Percentiles rank a stretch among this genome's conserved stretches.
phyloP scores from a whole-genome alignment of 768 basidiomycete genomes.

The Lactarius trivialis region DNA sequence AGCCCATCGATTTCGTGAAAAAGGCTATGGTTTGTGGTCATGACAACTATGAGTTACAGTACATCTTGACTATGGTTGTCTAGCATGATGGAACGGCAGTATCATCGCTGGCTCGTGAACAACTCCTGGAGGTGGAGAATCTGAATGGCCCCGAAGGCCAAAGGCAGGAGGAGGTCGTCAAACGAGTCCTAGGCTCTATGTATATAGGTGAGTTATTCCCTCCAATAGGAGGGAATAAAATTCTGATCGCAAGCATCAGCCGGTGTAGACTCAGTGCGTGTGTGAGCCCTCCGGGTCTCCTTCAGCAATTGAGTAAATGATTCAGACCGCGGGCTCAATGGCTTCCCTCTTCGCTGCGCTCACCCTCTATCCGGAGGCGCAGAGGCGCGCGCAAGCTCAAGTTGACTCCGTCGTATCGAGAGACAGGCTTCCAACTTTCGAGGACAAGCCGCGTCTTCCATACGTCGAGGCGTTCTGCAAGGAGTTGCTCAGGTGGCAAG shows the following conservation, averaged over 20 bases:
- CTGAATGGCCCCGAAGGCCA: no score
- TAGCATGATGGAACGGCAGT: no score
- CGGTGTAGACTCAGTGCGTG: background rate
- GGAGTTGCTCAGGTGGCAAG: no score
- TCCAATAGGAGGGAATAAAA: no score
- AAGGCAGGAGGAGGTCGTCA: no score
- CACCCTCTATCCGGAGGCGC: conserved; percentile 13
- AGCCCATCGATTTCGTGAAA: background rate
- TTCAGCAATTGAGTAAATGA: background rate
- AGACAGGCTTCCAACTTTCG: conserved; percentile 14
- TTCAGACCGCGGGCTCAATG: conserved; percentile 5
- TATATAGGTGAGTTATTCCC: no score
- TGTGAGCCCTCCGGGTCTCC: background rate
- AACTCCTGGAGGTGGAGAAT: no score
- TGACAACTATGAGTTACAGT: background rate
- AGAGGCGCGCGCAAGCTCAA: conserved; percentile 17
- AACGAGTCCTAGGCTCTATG: no score
- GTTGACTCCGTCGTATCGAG: conserved; percentile 13
- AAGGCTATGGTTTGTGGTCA: background rate
- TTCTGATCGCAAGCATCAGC: background rate
- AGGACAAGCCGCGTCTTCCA: background rate
- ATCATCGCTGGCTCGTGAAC: no score
- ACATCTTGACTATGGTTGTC: no score
- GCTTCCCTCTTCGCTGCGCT: conserved; percentile 9
- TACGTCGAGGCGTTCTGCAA: no score